Evolutionary conservation across 768 basidiomycete genomes (phyloP), one percentile per base, ranked within the genome.

Genomic region (Tubosaeta sp.): DNA sequence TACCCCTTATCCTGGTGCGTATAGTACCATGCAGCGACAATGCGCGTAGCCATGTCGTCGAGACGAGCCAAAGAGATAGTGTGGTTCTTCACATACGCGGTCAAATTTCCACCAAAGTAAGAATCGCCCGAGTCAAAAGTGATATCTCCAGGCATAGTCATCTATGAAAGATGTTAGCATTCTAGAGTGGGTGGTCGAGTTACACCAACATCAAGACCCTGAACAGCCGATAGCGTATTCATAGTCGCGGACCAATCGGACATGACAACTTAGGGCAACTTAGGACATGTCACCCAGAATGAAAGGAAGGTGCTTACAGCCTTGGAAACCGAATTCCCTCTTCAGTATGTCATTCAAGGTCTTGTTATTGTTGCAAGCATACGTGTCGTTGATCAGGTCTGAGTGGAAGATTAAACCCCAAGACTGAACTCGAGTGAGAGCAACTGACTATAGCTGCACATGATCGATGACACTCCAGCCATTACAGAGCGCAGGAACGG

Each of bases 71-170:
- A 68, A 0, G 83, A 69, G 6, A 92, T 84, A 31, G 76, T 71
- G 16, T 84, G 80, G 38, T 79, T 81, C 52, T 78, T 72, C 14
- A 90, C 85, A 10, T 79, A 81, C 29, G 71, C 63, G 1, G 82
- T 79, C 9, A 91, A 70, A 48, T 77, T 76, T 33, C 69, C 67
- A 4, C 89, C 89, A 51, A 86, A 86, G 67, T 80, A 85, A 29
- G 61, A 65, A n/a, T 22, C 59, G 2, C 59, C 62, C 5, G 76
- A 76, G 33, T 58, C 61, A 17, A 71, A 62, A 25, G 67, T 69
- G 37, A 79, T 74, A 53, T 83, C 84, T 61, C 84, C 85, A 44
- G 85, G 84, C 84, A 86, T 86, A 1, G 81, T 84, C 85, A 85
- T 84, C 83, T 85, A 27, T 48, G 25, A 49, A 33, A 31, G 37